phyloP scores from a whole-genome alignment of 768 basidiomycete genomes.

The Chalciporus piperatus region DNA sequence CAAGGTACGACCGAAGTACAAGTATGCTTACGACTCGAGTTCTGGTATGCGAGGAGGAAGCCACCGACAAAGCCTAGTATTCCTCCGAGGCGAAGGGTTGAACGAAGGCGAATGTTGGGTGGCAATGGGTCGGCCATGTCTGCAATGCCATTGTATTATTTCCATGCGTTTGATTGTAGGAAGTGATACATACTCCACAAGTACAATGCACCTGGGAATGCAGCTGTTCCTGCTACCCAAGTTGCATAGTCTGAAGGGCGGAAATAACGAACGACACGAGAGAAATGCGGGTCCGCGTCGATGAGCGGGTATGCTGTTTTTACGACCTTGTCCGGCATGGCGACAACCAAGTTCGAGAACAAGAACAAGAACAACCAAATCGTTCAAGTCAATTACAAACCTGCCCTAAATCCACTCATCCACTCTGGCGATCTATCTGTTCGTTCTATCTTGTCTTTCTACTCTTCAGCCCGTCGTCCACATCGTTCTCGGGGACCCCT shows the following conservation, averaged over 20 bases:
- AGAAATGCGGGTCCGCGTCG: constrained; percentile 89
- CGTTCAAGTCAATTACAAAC: constrained; percentile 13
- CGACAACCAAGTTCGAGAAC: constrained; percentile 5
- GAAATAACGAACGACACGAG: constrained; percentile 86
- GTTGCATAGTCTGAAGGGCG: constrained; percentile 82
- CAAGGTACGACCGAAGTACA: constrained; percentile 7
- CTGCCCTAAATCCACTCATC: constrained; percentile 31
- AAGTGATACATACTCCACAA: constrained; percentile 63
- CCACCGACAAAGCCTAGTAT: constrained; percentile 86
- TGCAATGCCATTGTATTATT: constrained; percentile 20
- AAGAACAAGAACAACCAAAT: not conserved
- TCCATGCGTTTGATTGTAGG: constrained; percentile 3
- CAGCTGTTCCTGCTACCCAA: constrained; percentile 79
- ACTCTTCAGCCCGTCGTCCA: constrained; percentile 9
- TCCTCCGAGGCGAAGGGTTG: constrained; percentile 54
- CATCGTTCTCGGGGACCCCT: not conserved
- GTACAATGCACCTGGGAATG: constrained; percentile 78
- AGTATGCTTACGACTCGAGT: constrained; percentile 67
- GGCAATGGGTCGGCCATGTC: constrained; percentile 46
- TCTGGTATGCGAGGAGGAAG: constrained; percentile 91
- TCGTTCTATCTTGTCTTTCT: constrained; percentile 20
- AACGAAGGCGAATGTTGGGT: constrained; percentile 36
- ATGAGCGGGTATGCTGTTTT: constrained; percentile 83
- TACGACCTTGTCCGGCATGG: constrained; percentile 46
- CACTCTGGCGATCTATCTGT: constrained; percentile 21